Conservation (phyloP, 768 basidiomycete species). For the Lanmaoa pseudosensibilis region DNA sequence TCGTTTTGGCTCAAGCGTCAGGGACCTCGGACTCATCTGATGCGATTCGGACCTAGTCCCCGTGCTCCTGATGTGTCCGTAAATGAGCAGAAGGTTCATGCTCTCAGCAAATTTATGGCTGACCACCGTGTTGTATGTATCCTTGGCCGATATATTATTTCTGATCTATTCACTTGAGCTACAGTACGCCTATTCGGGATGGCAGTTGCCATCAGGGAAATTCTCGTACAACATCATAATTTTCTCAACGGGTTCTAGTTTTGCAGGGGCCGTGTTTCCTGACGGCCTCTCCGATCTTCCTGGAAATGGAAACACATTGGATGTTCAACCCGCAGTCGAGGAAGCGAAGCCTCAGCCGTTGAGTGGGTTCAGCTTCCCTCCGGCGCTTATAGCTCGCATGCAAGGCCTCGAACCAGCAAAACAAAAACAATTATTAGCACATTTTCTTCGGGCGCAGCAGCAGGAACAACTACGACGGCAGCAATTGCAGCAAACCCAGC, state of each 20-base stretch:
- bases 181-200: slow-evolving; percentile 54
- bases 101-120: slow-evolving; percentile 42
- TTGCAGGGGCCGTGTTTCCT: slow-evolving; percentile 54
- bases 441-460: slow-evolving; percentile 13
- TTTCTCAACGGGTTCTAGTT: slow-evolving; percentile 37
- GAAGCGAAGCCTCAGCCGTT: slow-evolving; percentile 3
- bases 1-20: slow-evolving; percentile 48
- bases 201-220: slow-evolving; percentile 44
- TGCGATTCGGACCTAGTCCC: slow-evolving; percentile 39
- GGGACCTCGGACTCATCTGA: slow-evolving; percentile 36
- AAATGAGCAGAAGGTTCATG: slow-evolving; percentile 46
- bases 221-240: slow-evolving; percentile 49
- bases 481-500: slow-evolving; percentile 24
- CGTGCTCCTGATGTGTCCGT: slow-evolving; percentile 33
- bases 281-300: slow-evolving; percentile 48
- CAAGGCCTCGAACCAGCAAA: slow-evolving; percentile 24
- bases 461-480: slow-evolving; percentile 29
- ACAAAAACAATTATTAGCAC: slow-evolving; percentile 23
- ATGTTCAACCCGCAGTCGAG: slow-evolving; percentile 2
- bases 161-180: neutral
- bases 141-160: neutral
- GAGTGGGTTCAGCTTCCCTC: slow-evolving; percentile 4
- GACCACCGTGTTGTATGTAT: slow-evolving; percentile 47
- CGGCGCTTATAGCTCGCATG: slow-evolving; percentile 17
- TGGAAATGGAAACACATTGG: slow-evolving; percentile 22